Conservation (phyloP, 2,329 filamentous ascomycete species). For the Beauveria varroae region DNA sequence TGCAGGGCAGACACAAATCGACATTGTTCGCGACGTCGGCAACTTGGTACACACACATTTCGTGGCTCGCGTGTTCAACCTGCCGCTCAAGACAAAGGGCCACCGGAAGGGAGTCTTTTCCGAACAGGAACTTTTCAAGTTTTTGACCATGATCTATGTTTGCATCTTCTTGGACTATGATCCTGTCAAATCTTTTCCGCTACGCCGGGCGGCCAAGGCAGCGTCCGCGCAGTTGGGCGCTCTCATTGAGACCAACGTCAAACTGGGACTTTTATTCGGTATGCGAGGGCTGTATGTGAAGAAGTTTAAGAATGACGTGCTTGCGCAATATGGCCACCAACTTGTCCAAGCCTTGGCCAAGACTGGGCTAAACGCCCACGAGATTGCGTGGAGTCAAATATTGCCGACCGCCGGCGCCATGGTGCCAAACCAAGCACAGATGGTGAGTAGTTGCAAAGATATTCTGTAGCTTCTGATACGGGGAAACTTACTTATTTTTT, state of each 20-base stretch:
- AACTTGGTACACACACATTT: conserved; percentile 62
- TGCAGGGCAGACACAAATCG: conserved; percentile 49
- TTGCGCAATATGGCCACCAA: conserved; percentile 57
- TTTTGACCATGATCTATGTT: conserved; percentile 58
- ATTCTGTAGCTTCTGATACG: background rate
- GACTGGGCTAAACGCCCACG: conserved; percentile 51
- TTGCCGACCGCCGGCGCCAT: conserved; percentile 59
- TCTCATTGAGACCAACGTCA: conserved; percentile 58
- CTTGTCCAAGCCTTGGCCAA: conserved; percentile 60
- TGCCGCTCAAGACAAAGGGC: conserved; percentile 57
- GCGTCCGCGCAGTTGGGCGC: conserved; percentile 52
- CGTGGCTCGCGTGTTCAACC: conserved; percentile 52
- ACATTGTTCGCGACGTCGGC: conserved; percentile 62
- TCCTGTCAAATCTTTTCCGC: conserved; percentile 56
- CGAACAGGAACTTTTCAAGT: conserved; percentile 50
- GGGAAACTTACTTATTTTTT: background rate
- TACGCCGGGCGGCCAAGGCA: conserved; percentile 50
- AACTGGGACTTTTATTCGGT: conserved; percentile 21
- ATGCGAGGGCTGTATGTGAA: conserved; percentile 40
- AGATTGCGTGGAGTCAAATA: conserved; percentile 65
- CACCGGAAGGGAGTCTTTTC: conserved; percentile 52
- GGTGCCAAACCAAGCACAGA: conserved; percentile 63
- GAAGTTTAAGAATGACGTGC: conserved; percentile 40
- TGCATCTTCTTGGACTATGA: conserved; percentile 61
- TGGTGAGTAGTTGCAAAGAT: conserved; percentile 35